A percentile compares a stretch with the other conserved stretches of the same genome.
phyloP scores from a whole-genome alignment of 805 yeast genomes.

The Kregervanrija delftensis region DNA sequence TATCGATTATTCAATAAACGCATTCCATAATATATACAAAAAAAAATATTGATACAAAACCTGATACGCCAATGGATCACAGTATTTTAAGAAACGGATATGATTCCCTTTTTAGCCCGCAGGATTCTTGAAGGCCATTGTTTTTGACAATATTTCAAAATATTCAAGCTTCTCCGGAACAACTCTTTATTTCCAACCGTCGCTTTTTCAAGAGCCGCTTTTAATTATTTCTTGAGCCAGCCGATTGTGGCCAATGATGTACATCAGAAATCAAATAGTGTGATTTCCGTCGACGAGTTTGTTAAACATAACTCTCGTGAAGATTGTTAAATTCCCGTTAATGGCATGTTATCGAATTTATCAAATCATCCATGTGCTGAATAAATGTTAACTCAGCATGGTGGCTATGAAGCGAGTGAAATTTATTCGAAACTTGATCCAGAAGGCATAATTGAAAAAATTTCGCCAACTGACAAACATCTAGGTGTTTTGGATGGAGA shows the following conservation, averaged over 20 bases:
- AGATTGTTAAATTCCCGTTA: constrained; percentile 82
- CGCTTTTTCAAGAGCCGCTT: too few species aligned
- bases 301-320: constrained; percentile 47
- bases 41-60: too few species aligned
- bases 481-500: constrained; percentile 41
- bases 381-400: constrained; percentile 34
- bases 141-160: too few species aligned
- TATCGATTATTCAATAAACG: too few species aligned
- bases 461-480: constrained; percentile 50
- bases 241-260: constrained; percentile 5
- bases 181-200: too few species aligned
- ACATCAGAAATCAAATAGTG: constrained; percentile 1
- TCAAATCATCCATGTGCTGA: constrained; percentile 49
- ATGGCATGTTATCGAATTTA: constrained; percentile 62
- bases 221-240: too few species aligned
- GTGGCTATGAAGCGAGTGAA: constrained; percentile 51
- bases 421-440: constrained; percentile 89
- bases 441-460: constrained; percentile 66
- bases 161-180: too few species aligned
- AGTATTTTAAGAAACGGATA: too few species aligned
- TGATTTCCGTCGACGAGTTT: constrained; percentile 32
- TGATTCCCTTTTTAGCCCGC: too few species aligned
- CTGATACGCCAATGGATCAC: too few species aligned
- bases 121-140: too few species aligned
- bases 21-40: too few species aligned